Percentiles rank a stretch among this genome's conserved stretches.
Evolutionary conservation across 345 rosid genomes (phyloP).

Genomic region (Cardamine chenopodiifolia): DNA sequence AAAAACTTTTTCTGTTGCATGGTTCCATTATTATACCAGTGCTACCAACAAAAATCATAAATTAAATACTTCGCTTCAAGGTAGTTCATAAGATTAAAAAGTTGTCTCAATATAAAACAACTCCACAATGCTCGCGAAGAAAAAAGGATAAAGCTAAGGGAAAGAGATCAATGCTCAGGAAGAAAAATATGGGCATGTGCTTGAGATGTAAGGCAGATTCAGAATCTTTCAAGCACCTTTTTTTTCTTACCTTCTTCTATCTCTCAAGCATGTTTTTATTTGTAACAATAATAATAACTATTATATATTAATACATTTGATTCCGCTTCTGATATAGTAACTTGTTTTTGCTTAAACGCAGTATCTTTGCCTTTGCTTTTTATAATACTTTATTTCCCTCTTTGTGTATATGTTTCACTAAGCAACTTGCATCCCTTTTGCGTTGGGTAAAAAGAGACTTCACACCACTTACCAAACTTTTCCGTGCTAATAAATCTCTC

Average conservation of each 20-base stretch:
- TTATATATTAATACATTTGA: constrained; percentile 1
- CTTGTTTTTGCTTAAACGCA: constrained; percentile 29
- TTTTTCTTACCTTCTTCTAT: neutral
- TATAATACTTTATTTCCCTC: constrained; percentile 7
- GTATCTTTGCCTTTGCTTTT: constrained; percentile 32
- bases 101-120: constrained; percentile 29
- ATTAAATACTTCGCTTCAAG: constrained; percentile 21
- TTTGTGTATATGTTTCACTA: constrained; percentile 37
- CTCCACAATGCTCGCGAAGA: constrained; percentile 43
- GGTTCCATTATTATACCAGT: neutral
- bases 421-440: constrained; percentile 44
- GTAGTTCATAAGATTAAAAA: constrained; percentile 5
- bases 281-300: neutral
- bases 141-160: constrained; percentile 7
- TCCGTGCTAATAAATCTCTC: constrained; percentile 9
- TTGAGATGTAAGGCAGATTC: constrained; percentile 38
- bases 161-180: constrained; percentile 27
- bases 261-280: neutral
- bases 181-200: constrained; percentile 37
- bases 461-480: constrained; percentile 36
- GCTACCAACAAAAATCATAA: neutral
- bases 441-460: constrained; percentile 41
- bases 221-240: constrained; percentile 34
- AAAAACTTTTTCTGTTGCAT: neutral
- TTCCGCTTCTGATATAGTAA: constrained; percentile 26